Percentiles rank a stretch among this genome's conserved stretches.
Evolutionary conservation across 2,329 filamentous ascomycete genomes (phyloP).

Genomic region (Diaporthe nobilis): DNA sequence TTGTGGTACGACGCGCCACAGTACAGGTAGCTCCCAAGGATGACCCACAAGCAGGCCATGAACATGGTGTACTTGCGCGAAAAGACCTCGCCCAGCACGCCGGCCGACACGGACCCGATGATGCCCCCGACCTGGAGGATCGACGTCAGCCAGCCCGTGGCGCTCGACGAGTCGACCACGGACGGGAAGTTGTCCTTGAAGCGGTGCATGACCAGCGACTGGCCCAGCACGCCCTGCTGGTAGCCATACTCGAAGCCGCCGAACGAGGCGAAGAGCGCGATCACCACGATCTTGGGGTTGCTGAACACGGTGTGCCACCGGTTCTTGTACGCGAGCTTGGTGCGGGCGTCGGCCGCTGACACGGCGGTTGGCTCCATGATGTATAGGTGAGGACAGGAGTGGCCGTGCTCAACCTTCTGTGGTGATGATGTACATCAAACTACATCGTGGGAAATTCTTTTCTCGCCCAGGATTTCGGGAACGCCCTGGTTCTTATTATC

Average conservation of each 20-base stretch:
- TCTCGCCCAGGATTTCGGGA: background rate
- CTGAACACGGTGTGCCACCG: slow-evolving; percentile 33
- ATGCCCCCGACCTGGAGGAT: slow-evolving; percentile 65
- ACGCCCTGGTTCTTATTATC: slow-evolving; percentile 17
- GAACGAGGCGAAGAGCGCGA: slow-evolving; percentile 48
- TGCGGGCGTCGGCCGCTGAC: slow-evolving; percentile 24
- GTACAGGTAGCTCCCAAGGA: slow-evolving; percentile 61
- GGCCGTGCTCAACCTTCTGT: background rate
- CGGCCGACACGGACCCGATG: slow-evolving; percentile 62
- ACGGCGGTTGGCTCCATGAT: slow-evolving; percentile 17
- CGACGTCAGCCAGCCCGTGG: slow-evolving; percentile 66
- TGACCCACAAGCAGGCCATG: slow-evolving; percentile 61
- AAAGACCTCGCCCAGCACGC: slow-evolving; percentile 64
- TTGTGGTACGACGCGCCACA: slow-evolving; percentile 57
- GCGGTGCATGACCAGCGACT: slow-evolving; percentile 66
- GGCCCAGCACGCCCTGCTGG: slow-evolving; percentile 68
- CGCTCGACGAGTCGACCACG: slow-evolving; percentile 60
- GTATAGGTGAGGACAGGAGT: background rate
- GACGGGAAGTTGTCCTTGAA: slow-evolving; percentile 65
- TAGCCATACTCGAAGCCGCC: slow-evolving; percentile 68
- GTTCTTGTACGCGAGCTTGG: slow-evolving; percentile 34
- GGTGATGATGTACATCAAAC: background rate
- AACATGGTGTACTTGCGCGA: slow-evolving; percentile 68
- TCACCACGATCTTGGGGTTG: slow-evolving; percentile 40
- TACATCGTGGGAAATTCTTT: background rate